Conservation (phyloP, 495 filamentous ascomycete genomes). For the Aspergillus ellipticus region DNA sequence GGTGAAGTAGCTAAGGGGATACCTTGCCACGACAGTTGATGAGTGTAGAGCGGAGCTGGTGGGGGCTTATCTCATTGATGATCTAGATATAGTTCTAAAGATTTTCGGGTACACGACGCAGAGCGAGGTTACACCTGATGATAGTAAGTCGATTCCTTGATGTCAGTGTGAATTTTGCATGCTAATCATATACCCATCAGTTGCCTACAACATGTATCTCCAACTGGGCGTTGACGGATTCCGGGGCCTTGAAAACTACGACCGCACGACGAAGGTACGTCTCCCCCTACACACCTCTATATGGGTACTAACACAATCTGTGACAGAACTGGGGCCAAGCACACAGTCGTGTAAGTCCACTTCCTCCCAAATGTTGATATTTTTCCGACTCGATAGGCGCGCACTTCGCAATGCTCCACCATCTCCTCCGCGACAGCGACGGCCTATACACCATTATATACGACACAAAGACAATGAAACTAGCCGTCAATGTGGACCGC, state of each 20-base stretch:
- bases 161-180: neutral
- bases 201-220: conserved; percentile 42
- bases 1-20: too few species aligned
- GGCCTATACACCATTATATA: conserved; percentile 27
- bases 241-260: conserved; percentile 40
- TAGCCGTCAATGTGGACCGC: conserved; percentile 34
- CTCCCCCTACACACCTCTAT: neutral
- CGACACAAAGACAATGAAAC: conserved; percentile 9
- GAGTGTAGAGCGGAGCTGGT: conserved; percentile 48
- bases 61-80: conserved; percentile 39
- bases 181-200: conserved; percentile 17
- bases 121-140: conserved; percentile 29
- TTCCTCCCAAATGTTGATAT: neutral
- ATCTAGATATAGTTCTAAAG: conserved; percentile 32
- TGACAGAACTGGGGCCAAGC: conserved; percentile 43
- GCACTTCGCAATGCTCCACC: conserved; percentile 40
- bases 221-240: conserved; percentile 44
- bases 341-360: conserved; percentile 34
- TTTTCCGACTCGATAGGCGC: conserved; percentile 30
- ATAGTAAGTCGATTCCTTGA: conserved; percentile 18
- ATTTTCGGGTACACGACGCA: conserved; percentile 31
- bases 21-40: conserved; percentile 44
- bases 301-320: neutral
- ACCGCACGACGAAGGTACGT: conserved; percentile 32
- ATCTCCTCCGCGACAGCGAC: conserved; percentile 29